Evolutionary conservation across 2,329 filamentous ascomycete species (phyloP).

Genomic region (Uncinocarpus reesii): DNA sequence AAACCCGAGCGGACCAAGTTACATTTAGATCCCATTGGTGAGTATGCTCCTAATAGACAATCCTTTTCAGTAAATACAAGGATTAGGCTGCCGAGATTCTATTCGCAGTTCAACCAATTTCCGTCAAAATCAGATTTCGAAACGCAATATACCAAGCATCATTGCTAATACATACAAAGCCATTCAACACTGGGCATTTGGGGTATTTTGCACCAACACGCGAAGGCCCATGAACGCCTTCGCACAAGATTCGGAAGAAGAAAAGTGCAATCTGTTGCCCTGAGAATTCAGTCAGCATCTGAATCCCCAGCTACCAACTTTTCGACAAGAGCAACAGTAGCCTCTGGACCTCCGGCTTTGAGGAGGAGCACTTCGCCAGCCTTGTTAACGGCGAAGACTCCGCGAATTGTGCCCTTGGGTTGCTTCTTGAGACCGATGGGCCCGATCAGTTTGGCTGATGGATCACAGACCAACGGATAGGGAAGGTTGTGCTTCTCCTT

Average conservation of each 20-base stretch:
- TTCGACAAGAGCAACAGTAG: constrained; percentile 66
- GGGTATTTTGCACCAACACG: neutral
- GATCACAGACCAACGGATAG: constrained; percentile 81
- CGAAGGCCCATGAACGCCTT: neutral
- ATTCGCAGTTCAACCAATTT: neutral
- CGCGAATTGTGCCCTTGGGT: constrained; percentile 68
- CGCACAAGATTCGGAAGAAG: neutral
- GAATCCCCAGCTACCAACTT: constrained; percentile 49
- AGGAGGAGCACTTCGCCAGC: constrained; percentile 66
- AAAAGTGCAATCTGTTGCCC: no score
- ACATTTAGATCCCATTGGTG: neutral
- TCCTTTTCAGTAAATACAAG: neutral
- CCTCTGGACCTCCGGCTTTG: constrained; percentile 64
- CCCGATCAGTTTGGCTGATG: constrained; percentile 59
- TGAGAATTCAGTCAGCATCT: neutral
- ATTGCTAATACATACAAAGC: neutral
- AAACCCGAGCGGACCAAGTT: neutral
- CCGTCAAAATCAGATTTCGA: neutral
- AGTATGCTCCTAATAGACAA: neutral
- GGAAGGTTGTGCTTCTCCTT: constrained; percentile 81
- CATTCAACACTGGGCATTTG: neutral
- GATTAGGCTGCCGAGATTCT: neutral
- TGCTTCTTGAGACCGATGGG: constrained; percentile 85
- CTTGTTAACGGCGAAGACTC: constrained; percentile 81
- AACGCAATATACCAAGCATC: neutral